Evolutionary conservation across 495 filamentous ascomycete species (phyloP).

Genomic region (Aspergillus avenaceus): DNA sequence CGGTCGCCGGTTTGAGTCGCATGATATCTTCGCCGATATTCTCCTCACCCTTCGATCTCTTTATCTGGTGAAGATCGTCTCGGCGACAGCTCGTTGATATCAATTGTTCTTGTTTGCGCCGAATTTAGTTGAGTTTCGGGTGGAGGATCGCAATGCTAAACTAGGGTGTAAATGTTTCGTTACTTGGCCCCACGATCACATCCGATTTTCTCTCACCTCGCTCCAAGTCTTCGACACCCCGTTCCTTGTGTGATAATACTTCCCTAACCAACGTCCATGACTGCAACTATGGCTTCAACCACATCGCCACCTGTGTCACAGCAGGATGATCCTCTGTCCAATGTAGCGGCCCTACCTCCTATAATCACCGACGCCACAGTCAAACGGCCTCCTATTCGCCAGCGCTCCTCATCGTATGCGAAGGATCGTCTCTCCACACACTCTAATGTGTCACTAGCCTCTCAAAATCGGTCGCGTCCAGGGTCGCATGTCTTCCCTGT

Average conservation of each 20-base stretch:
- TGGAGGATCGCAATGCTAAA: constrained; percentile 39
- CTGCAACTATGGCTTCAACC: constrained; percentile 58
- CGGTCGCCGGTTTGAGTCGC: constrained; percentile 12
- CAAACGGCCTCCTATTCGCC: constrained; percentile 44
- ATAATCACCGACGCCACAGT: constrained; percentile 34
- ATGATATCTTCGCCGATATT: constrained; percentile 3
- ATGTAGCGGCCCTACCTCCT: constrained; percentile 40
- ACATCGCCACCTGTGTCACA: constrained; percentile 51
- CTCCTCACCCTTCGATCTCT: constrained; percentile 4
- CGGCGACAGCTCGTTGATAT: constrained; percentile 6
- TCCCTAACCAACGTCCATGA: constrained; percentile 18
- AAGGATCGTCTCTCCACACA: constrained; percentile 71
- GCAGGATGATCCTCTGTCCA: constrained; percentile 26
- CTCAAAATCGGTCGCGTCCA: constrained; percentile 62
- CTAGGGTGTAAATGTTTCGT: constrained; percentile 27
- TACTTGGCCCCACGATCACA: constrained; percentile 23
- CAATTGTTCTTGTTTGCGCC: constrained; percentile 10
- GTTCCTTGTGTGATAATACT: constrained; percentile 1
- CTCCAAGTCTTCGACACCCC: constrained; percentile 11
- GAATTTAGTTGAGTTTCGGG: constrained; percentile 20
- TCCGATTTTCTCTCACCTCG: constrained; percentile 15
- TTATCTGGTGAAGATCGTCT: constrained; percentile 1
- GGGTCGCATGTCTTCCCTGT: constrained; percentile 72
- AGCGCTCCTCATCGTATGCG: constrained; percentile 65
- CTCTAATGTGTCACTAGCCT: constrained; percentile 55